Evolutionary conservation across 2,329 filamentous ascomycete species (phyloP).

Genomic region (Trichoderma koningii): DNA sequence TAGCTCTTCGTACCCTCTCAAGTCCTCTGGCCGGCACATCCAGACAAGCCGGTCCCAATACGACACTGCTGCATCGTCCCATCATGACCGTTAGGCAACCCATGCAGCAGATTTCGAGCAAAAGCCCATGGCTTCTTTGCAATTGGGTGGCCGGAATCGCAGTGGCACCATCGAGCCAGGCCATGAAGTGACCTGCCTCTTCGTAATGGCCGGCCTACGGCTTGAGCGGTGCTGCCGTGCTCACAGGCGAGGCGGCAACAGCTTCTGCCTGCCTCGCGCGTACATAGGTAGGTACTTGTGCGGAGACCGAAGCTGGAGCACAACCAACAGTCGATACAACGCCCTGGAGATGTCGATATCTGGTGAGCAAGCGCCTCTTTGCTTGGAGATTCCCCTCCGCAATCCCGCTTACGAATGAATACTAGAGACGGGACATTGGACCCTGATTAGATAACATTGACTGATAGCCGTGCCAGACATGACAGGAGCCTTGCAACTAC

Average conservation of each 20-base stretch:
- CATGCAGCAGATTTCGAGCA: constrained; percentile 23
- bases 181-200: constrained; percentile 18
- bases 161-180: constrained; percentile 24
- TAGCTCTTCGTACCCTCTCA: not conserved
- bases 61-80: constrained; percentile 25
- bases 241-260: constrained; percentile 17
- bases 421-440: too few relatives aligned
- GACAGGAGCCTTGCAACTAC: not conserved
- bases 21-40: too few relatives aligned
- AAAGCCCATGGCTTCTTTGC: constrained; percentile 12
- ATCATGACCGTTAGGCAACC: constrained; percentile 18
- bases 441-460: too few relatives aligned
- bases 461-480: too few relatives aligned
- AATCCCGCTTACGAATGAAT: too few relatives aligned
- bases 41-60: constrained; percentile 12
- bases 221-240: constrained; percentile 21
- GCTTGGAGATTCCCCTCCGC: not conserved
- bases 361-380: not conserved
- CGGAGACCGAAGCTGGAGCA: not conserved
- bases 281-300: not conserved
- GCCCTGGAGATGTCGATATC: too few relatives aligned
- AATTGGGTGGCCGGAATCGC: constrained; percentile 13
- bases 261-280: not conserved
- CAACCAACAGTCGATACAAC: not conserved
- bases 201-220: constrained; percentile 21